Percentiles rank a stretch among this genome's conserved stretches.
Conservation (phyloP, 306 rosid species). For the Trifolium pratense region DNA sequence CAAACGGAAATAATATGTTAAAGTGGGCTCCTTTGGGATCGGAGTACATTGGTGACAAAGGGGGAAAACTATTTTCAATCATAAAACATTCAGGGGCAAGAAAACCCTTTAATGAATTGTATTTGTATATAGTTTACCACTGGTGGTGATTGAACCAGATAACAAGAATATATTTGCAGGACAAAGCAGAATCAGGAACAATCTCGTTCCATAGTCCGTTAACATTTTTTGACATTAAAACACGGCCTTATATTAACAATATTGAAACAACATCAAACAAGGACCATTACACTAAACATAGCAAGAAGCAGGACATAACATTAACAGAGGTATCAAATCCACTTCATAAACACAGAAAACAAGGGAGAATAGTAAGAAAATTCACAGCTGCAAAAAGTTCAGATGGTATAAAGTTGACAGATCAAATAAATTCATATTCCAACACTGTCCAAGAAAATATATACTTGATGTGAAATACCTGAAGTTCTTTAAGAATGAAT, state of each 20-base stretch:
- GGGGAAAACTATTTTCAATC: too few species aligned
- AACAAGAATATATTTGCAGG: not conserved
- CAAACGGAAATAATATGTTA: too few species aligned
- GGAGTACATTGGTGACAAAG: too few species aligned
- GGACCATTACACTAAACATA: not conserved
- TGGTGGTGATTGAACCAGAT: not conserved
- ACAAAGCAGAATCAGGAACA: not conserved
- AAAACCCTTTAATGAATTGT: not conserved
- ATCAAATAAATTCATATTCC: not conserved
- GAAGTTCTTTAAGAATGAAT: constrained; percentile 76
- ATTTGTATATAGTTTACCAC: not conserved
- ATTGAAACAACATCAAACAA: constrained; percentile 1
- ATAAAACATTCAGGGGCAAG: too few species aligned
- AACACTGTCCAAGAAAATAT: constrained; percentile 2
- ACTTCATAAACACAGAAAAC: not conserved
- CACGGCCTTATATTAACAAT: not conserved
- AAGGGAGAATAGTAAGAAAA: not conserved
- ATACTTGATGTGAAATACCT: constrained; percentile 59
- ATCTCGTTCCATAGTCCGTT: not conserved
- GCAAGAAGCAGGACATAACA: not conserved
- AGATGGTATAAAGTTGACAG: not conserved
- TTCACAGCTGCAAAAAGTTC: not conserved
- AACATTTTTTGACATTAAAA: not conserved
- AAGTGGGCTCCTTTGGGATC: too few species aligned
- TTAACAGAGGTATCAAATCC: not conserved